Conservation (phyloP, 2,329 filamentous ascomycete species). For the Fusarium palustre region DNA sequence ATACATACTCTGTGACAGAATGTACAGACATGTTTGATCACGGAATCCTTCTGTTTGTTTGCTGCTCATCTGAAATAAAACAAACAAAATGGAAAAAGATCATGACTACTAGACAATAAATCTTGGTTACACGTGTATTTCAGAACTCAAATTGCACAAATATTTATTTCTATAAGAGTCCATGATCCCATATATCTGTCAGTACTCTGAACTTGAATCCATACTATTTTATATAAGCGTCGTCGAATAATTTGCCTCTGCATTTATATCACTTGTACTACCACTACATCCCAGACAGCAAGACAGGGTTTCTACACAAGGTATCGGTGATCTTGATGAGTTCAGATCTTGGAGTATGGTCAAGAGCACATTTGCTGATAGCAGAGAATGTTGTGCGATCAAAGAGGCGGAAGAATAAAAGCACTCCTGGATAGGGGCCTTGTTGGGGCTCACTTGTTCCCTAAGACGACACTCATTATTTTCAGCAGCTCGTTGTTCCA, state of each 20-base stretch:
- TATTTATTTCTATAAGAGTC: neutral
- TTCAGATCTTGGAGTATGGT: too few species aligned
- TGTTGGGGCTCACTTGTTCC: too few species aligned
- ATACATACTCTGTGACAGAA: neutral
- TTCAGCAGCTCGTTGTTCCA: neutral
- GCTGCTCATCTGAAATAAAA: neutral
- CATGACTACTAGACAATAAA: neutral
- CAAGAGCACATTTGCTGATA: too few species aligned
- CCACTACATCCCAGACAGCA: too few species aligned
- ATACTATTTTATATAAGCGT: neutral
- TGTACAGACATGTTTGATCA: neutral
- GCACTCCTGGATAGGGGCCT: too few species aligned
- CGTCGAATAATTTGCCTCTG: neutral
- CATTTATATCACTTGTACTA: neutral
- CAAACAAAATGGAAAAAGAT: neutral
- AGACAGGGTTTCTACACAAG: too few species aligned
- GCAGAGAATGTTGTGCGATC: too few species aligned
- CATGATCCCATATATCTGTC: fast-evolving
- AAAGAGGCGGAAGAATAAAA: too few species aligned
- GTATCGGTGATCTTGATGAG: too few species aligned
- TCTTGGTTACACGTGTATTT: neutral
- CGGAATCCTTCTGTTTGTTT: neutral
- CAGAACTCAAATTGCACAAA: neutral
- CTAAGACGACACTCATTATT: too few species aligned
- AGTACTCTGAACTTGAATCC: neutral